A percentile compares a stretch with the other conserved stretches of the same genome.
These are phyloP conservation scores for Taxawa tesnikishii DNA, from an alignment of 2,329 filamentous ascomycete species.

Conservation along the genomic window DNA sequence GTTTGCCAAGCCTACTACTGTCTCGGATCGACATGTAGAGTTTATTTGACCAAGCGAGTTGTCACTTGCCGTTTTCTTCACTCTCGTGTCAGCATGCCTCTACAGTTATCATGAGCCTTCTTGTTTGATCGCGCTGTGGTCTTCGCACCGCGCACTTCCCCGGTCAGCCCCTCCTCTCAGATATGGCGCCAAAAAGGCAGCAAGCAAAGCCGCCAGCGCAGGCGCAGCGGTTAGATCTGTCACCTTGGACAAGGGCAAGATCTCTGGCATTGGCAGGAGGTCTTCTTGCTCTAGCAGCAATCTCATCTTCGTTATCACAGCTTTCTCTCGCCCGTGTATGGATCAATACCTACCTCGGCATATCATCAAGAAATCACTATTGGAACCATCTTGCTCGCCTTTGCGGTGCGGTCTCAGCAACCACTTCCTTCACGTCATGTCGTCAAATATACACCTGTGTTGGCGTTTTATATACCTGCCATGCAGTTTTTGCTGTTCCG, in stretches of 20 bases:
- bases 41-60: too few species aligned
- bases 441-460: slow-evolving; percentile 52
- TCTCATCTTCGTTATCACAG: slow-evolving; percentile 59
- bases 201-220: background rate
- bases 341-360: slow-evolving; percentile 62
- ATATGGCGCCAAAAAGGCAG: too few species aligned
- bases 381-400: slow-evolving; percentile 56
- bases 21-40: too few species aligned
- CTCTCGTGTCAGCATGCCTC: too few species aligned
- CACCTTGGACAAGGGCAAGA: background rate
- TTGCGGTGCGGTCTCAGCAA: slow-evolving; percentile 50
- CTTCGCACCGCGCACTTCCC: too few species aligned
- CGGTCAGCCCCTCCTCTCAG: too few species aligned
- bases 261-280: slow-evolving; percentile 19
- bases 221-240: slow-evolving; percentile 15
- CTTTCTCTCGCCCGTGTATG: slow-evolving; percentile 79
- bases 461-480: slow-evolving; percentile 64
- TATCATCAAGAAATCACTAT: slow-evolving; percentile 56
- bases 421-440: slow-evolving; percentile 30
- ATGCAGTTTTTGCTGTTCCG: slow-evolving; percentile 61
- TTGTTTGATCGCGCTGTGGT: too few species aligned
- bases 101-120: too few species aligned
- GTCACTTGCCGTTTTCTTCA: too few species aligned
- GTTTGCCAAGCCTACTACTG: too few species aligned
- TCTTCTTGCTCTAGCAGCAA: slow-evolving; percentile 42